phyloP scores from a whole-genome alignment of 495 filamentous ascomycete genomes.

The Aspergillus affinis region DNA sequence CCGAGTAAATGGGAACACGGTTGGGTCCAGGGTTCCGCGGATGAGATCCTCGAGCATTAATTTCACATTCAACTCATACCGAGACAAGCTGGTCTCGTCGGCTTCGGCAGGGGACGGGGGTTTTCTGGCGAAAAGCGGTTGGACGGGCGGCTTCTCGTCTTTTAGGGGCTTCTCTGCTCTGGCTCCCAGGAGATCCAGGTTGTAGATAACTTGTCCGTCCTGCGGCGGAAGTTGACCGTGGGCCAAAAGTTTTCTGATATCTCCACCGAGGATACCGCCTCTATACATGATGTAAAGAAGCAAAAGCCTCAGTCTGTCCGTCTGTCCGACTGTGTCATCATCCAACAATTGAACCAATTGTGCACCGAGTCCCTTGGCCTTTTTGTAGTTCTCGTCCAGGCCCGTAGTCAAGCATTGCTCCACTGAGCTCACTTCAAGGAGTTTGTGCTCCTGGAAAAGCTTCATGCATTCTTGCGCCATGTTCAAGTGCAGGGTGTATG shows the following conservation, averaged over 20 bases:
- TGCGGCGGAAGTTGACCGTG: conserved; percentile 76
- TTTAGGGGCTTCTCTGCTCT: conserved; percentile 72
- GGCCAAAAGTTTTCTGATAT: conserved; percentile 78
- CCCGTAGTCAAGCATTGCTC: conserved; percentile 90
- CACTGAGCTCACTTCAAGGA: conserved; percentile 80
- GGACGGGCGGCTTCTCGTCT: conserved; percentile 63
- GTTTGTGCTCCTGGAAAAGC: conserved; percentile 77
- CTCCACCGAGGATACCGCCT: conserved; percentile 83
- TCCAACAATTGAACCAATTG: conserved; percentile 85
- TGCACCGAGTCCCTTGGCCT: conserved; percentile 83
- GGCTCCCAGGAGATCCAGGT: conserved; percentile 80
- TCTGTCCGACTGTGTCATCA: conserved; percentile 63
- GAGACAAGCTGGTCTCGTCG: conserved; percentile 54
- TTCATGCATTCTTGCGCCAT: conserved; percentile 99
- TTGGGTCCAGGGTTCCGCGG: conserved; percentile 52
- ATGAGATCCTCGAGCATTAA: conserved; percentile 70
- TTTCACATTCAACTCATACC: conserved; percentile 56
- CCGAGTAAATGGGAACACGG: conserved; percentile 76
- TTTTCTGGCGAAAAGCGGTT: conserved; percentile 67
- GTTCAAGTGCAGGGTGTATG: conserved; percentile 88
- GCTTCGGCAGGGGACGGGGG: conserved; percentile 40
- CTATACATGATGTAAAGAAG: conserved; percentile 82
- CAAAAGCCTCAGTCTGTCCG: conserved; percentile 82
- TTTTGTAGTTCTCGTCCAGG: conserved; percentile 86
- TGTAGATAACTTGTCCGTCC: conserved; percentile 70